Conservation (phyloP, 108 stramenopile genomes). For the Pseudonitzschia pungens region DNA sequence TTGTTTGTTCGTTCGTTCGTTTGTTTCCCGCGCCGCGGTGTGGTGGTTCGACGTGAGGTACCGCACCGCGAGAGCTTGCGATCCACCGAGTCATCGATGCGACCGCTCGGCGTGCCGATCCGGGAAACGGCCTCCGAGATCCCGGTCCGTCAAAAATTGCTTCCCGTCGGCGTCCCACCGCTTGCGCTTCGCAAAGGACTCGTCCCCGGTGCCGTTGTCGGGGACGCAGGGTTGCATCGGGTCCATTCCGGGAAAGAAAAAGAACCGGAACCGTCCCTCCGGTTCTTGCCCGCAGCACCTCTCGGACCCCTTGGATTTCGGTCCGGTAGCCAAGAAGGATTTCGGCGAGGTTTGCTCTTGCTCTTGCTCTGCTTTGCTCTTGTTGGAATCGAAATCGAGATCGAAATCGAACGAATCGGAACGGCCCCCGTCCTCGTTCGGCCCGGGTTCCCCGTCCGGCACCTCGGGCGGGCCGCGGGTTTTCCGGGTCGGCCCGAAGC, state of each 20-base stretch:
- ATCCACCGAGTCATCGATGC: background rate
- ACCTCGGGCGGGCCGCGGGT: constrained; percentile 2
- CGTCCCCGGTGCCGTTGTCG: constrained; percentile 41
- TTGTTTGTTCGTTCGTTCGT: too few relatives aligned
- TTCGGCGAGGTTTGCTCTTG: constrained; percentile 29
- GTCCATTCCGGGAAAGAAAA: constrained; percentile 39
- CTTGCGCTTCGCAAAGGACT: constrained; percentile 23
- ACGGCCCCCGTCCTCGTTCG: too few relatives aligned
- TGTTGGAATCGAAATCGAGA: too few relatives aligned
- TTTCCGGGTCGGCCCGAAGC: constrained; percentile 17
- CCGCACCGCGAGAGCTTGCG: constrained; percentile 43
- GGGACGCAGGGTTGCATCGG: constrained; percentile 48
- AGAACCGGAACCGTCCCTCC: constrained; percentile 53
- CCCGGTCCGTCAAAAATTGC: constrained; percentile 27
- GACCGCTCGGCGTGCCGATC: background rate
- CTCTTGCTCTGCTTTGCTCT: background rate
- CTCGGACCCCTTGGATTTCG: background rate
- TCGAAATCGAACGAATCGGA: too few relatives aligned
- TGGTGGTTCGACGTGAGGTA: too few relatives aligned
- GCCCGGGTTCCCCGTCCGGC: background rate
- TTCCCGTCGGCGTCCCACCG: constrained; percentile 37
- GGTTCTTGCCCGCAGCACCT: constrained; percentile 23
- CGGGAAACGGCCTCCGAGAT: constrained; percentile 15
- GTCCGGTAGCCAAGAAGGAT: constrained; percentile 34
- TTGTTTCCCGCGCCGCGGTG: too few relatives aligned